phyloP scores from a whole-genome alignment of 116 monocot species.

The Papilionanthe hybrid region DNA sequence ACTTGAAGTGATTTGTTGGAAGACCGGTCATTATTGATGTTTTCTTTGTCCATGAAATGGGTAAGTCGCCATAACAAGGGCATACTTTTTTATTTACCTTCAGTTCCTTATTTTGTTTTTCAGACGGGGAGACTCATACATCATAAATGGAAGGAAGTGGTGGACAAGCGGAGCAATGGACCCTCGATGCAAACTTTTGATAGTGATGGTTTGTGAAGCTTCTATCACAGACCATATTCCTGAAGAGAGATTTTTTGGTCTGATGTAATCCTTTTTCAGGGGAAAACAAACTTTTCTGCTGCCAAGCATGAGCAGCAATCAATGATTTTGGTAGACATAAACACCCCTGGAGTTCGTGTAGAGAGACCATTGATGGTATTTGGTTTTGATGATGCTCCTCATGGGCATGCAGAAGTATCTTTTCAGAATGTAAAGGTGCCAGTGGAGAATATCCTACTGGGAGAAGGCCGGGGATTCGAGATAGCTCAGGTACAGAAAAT shows the following conservation, averaged over 20 bases:
- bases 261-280: conserved; percentile 36
- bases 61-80: not conserved
- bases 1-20: not conserved
- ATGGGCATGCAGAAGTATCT: conserved; percentile 93
- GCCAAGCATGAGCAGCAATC: conserved; percentile 91
- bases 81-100: not conserved
- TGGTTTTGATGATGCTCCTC: conserved; percentile 99
- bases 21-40: not conserved
- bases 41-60: conserved; percentile 1
- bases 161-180: conserved; percentile 99
- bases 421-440: conserved; percentile 88
- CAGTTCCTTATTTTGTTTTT: not conserved
- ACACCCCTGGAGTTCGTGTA: conserved; percentile 76
- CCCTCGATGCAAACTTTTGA: conserved; percentile 86
- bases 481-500: conserved; percentile 75
- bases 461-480: conserved; percentile 97
- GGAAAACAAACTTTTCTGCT: conserved; percentile 86
- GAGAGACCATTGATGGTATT: conserved; percentile 83
- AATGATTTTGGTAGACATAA: conserved; percentile 91
- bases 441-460: conserved; percentile 76
- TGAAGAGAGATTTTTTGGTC: not conserved
- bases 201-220: conserved; percentile 69
- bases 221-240: not conserved
- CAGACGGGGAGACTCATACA: conserved; percentile 70
- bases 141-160: conserved; percentile 96